A percentile compares a stretch with the other conserved stretches of the same genome.
Evolutionary conservation across 148 eudicot species (phyloP).

Genomic region (Chenopodium berlandieri): DNA sequence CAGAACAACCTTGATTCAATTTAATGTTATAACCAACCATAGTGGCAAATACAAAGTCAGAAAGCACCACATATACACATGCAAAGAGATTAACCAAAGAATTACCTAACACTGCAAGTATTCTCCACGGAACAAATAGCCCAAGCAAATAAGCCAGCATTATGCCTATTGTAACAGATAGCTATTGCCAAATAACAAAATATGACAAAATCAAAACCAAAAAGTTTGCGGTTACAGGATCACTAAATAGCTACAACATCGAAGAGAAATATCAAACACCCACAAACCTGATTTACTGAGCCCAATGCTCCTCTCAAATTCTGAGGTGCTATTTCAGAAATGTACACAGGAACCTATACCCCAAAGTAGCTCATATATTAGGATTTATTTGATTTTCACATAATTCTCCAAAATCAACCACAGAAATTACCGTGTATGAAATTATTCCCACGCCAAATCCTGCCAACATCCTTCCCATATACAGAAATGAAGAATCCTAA

Average conservation of each 20-base stretch:
- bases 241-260: conserved; percentile 1
- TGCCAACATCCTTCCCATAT: too few relatives aligned
- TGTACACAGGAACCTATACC: conserved; percentile 90
- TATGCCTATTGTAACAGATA: conserved; percentile 91
- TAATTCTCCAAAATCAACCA: not conserved
- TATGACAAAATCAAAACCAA: conserved; percentile 6
- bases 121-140: conserved; percentile 81
- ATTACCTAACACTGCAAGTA: conserved; percentile 84
- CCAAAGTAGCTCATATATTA: not conserved
- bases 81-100: not conserved
- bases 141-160: conserved; percentile 91
- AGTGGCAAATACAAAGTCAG: not conserved
- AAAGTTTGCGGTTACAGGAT: not conserved
- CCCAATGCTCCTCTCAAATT: conserved; percentile 90
- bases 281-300: conserved; percentile 81
- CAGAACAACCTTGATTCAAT: not conserved
- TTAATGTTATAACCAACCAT: not conserved
- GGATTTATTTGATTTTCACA: not conserved
- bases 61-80: not conserved
- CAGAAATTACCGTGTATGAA: conserved; percentile 51
- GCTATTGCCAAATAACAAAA: conserved; percentile 38
- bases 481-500: too few relatives aligned
- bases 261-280: not conserved
- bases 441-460: too few relatives aligned
- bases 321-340: conserved; percentile 95